phyloP scores from a whole-genome alignment of 306 rosid species.

The Trifolium dubium region DNA sequence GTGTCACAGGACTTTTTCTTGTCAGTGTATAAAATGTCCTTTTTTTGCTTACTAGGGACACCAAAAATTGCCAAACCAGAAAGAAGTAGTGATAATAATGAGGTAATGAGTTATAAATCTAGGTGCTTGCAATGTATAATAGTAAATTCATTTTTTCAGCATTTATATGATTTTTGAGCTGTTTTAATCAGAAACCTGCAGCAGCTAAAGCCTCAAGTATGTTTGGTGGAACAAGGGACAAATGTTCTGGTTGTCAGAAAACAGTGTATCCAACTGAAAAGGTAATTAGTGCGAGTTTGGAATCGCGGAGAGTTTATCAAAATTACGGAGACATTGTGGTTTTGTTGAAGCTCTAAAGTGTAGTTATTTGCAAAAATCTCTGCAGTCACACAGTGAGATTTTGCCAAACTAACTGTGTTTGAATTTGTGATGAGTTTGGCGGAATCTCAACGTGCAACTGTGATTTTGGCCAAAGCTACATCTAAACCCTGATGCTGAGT shows the following conservation, averaged over 20 bases:
- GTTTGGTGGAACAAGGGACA: slow-evolving; percentile 98
- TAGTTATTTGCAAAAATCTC: not conserved
- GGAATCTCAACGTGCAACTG: not conserved
- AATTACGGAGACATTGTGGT: not conserved
- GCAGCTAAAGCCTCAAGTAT: slow-evolving; percentile 68
- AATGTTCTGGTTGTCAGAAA: slow-evolving; percentile 90
- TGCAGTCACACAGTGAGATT: not conserved
- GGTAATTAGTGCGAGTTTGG: slow-evolving; percentile 49
- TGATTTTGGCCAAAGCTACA: not conserved
- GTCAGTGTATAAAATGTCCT: slow-evolving; percentile 20
- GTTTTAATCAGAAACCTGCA: slow-evolving; percentile 69
- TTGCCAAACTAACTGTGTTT: not conserved
- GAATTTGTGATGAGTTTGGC: not conserved
- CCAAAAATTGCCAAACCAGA: slow-evolving; percentile 93
- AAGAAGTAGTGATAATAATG: slow-evolving; percentile 55
- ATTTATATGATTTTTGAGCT: slow-evolving; percentile 35
- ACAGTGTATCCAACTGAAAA: slow-evolving; percentile 97
- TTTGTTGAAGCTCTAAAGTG: not conserved
- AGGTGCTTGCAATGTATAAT: slow-evolving; percentile 15
- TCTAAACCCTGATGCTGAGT: slow-evolving; percentile 7
- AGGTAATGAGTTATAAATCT: slow-evolving; percentile 57
- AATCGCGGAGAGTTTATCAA: not conserved
- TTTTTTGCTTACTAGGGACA: slow-evolving; percentile 64
- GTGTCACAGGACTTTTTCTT: slow-evolving; percentile 2
- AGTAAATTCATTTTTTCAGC: slow-evolving; percentile 16